Evolutionary conservation across 2,329 filamentous ascomycete genomes (phyloP).

Genomic region (Calonectria pauciramosa): DNA sequence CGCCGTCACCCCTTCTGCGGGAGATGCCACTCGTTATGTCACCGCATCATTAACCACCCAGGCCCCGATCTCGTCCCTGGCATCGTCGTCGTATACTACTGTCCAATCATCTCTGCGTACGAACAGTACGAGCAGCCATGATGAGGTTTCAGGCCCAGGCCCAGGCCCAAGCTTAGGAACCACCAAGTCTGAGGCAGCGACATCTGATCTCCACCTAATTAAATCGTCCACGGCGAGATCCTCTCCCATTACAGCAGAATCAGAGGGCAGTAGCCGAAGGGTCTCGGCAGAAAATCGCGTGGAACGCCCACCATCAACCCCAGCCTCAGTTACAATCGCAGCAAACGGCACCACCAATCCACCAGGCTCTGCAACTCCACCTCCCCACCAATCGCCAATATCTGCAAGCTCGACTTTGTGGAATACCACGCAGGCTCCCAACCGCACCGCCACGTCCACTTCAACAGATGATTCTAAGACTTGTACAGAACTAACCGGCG

Average conservation of each 20-base stretch:
- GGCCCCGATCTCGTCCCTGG: not conserved
- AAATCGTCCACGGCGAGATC: not conserved
- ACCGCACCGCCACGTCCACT: constrained; percentile 29
- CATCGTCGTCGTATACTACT: not conserved
- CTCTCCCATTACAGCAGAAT: not conserved
- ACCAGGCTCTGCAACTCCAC: not conserved
- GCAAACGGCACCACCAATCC: not conserved
- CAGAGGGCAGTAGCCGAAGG: not conserved
- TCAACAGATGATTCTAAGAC: constrained; percentile 36
- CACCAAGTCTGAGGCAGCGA: not conserved
- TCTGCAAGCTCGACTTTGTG: constrained; percentile 25
- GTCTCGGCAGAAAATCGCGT: not conserved
- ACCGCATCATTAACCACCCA: not conserved
- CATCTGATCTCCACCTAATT: not conserved
- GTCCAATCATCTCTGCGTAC: not conserved
- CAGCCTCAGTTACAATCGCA: not conserved
- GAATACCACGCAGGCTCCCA: constrained; percentile 33
- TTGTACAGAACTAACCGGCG: constrained; percentile 50
- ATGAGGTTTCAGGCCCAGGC: not conserved
- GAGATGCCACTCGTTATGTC: not conserved
- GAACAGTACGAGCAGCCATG: not conserved
- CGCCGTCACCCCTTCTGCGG: not conserved
- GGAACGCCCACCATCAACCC: not conserved
- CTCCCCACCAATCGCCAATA: not conserved
- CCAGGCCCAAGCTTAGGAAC: not conserved